A percentile compares a stretch with the other conserved stretches of the same genome.
phyloP scores from a whole-genome alignment of 2,329 filamentous ascomycete species.

The Aspergillus jensenii region DNA sequence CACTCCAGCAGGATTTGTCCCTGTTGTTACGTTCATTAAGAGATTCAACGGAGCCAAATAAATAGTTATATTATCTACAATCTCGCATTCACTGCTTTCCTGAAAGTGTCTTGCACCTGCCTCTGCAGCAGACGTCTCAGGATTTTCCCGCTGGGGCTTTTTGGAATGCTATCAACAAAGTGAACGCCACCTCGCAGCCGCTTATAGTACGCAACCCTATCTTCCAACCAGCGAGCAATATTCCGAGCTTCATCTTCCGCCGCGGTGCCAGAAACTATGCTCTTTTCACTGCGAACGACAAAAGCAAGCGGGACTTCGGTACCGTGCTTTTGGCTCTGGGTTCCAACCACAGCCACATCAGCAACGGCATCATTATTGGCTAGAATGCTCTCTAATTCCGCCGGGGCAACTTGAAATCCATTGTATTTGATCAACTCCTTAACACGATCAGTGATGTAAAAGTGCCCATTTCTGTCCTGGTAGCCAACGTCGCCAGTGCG shows the following conservation, averaged over 20 bases:
- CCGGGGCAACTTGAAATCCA: constrained; percentile 69
- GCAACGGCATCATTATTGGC: constrained; percentile 50
- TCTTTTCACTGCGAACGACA: constrained; percentile 50
- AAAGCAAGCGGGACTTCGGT: constrained; percentile 70
- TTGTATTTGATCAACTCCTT: constrained; percentile 67
- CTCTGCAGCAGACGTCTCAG: constrained; percentile 35
- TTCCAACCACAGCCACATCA: constrained; percentile 64
- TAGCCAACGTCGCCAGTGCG: constrained; percentile 86
- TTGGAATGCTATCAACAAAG: constrained; percentile 49
- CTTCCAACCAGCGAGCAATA: constrained; percentile 43
- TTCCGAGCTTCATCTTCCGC: constrained; percentile 51
- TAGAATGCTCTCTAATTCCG: constrained; percentile 62
- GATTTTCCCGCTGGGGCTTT: constrained; percentile 51
- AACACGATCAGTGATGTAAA: constrained; percentile 85
- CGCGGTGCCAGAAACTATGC: constrained; percentile 45
- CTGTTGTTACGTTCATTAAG: too few relatives aligned
- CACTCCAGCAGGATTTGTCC: too few relatives aligned
- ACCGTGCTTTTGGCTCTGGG: constrained; percentile 60
- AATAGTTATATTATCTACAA: too few relatives aligned
- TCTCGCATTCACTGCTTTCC: too few relatives aligned
- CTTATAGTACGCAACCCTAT: constrained; percentile 47
- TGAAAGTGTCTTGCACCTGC: constrained; percentile 15
- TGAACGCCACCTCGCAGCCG: constrained; percentile 46
- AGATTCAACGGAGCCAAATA: too few relatives aligned
- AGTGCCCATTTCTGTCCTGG: constrained; percentile 73